Conservation (phyloP, 495 filamentous ascomycete species). For the Hamigera avellanea region DNA sequence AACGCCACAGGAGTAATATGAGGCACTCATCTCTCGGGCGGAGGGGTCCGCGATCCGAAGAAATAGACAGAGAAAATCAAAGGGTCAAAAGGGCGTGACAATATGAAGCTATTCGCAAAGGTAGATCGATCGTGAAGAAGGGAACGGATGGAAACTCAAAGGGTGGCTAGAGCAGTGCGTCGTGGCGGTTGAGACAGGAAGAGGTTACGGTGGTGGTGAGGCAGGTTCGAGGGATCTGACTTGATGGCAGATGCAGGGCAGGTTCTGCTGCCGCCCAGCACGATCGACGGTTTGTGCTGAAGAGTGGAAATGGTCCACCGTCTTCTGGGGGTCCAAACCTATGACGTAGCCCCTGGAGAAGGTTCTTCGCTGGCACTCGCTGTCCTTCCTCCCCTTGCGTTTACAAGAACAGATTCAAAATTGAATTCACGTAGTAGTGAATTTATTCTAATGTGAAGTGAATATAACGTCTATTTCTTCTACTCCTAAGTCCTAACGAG, state of each 20-base stretch:
- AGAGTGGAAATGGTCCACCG: no score
- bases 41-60: conserved; percentile 11
- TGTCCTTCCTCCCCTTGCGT: no score
- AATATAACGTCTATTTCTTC: no score
- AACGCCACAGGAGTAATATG: conserved; percentile 19
- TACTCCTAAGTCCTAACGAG: no score
- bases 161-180: conserved; percentile 15
- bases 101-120: not conserved
- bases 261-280: conserved; percentile 8
- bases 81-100: not conserved
- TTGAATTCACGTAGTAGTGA: no score
- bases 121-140: not conserved
- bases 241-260: conserved; percentile 9
- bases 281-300: no score
- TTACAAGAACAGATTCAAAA: no score
- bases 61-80: conserved; percentile 2
- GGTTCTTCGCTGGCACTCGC: no score
- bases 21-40: conserved; percentile 27
- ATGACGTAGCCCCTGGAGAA: no score
- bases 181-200: conserved; percentile 2
- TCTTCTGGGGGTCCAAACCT: no score
- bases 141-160: no score
- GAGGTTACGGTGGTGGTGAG: conserved; percentile 11
- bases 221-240: conserved; percentile 16
- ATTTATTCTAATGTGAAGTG: no score